Conservation (phyloP, 164 flowering plant species). For the Vitis vinifera region ASM3070453v1 NC_081819.1:14679501-14680000, state of each 20-base stretch:
- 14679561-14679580: too few species aligned
- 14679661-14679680: neutral
- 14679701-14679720: neutral
- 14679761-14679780: slow-evolving; percentile 43
- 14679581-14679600: too few species aligned
- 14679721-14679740: neutral
- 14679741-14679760: slow-evolving; percentile 59
- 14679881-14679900: too few species aligned
- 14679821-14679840: slow-evolving; percentile 3
- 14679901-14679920: slow-evolving; percentile 77
- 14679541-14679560: too few species aligned
- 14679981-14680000: slow-evolving; percentile 5
- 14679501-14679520: too few species aligned
- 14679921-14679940: slow-evolving; percentile 63
- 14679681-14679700: neutral
- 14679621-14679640: too few species aligned
- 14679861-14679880: too few species aligned
- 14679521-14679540: too few species aligned
- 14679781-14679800: slow-evolving; percentile 61
- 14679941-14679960: slow-evolving; percentile 48
- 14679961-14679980: slow-evolving; percentile 40
- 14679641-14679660: too few species aligned
- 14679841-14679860: neutral
- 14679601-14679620: too few species aligned
- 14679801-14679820: slow-evolving; percentile 52